Conservation (phyloP, 2,329 filamentous ascomycete species). For the Diaporthe citriasiana region DNA sequence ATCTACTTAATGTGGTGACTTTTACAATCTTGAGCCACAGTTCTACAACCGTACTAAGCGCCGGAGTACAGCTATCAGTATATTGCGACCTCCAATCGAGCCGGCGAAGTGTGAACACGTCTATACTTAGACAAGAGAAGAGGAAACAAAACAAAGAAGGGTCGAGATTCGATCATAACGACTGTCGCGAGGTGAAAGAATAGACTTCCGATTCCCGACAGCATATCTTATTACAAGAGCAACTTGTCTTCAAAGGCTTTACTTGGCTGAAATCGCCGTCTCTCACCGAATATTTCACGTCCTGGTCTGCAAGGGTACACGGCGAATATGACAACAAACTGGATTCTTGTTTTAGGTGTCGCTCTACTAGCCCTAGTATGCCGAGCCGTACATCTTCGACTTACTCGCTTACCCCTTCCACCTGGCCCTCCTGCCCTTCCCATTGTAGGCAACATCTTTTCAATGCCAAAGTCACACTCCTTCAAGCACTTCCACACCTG, state of each 20-base stretch:
- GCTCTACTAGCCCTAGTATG: not conserved
- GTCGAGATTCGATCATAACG: not conserved
- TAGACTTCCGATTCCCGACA: not conserved
- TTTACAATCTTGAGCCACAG: no score
- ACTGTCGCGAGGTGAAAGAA: not conserved
- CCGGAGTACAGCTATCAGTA: not conserved
- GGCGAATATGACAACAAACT: not conserved
- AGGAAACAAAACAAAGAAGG: not conserved
- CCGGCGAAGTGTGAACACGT: no score
- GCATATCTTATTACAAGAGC: not conserved
- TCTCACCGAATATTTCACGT: not conserved
- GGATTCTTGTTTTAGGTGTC: not conserved
- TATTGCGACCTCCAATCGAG: no score
- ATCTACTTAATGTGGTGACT: no score
- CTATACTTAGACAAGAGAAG: not conserved
- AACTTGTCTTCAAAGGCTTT: no score
- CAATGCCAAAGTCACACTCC: conserved; percentile 51
- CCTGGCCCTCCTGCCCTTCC: conserved; percentile 25
- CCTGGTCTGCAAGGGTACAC: no score
- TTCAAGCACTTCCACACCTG: conserved; percentile 58
- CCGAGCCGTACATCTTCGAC: not conserved
- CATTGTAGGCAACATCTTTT: conserved; percentile 51
- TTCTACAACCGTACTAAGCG: not conserved
- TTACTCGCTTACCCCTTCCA: conserved; percentile 19
- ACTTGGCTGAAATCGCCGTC: no score